Conservation (phyloP, 495 filamentous ascomycete genomes). For the Penicillium waksmanii region DNA sequence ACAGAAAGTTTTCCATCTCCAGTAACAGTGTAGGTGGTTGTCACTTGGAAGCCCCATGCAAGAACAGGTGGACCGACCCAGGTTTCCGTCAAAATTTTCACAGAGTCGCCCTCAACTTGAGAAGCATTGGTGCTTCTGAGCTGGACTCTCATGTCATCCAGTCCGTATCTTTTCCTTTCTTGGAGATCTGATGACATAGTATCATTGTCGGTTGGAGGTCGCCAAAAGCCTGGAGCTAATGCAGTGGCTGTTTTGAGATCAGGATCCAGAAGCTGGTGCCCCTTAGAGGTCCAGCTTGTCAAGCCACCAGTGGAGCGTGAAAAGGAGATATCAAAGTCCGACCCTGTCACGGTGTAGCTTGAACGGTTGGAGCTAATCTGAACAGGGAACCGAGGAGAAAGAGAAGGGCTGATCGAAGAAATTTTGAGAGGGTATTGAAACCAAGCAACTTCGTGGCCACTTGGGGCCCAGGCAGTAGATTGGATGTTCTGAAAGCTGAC, state of each 20-base stretch:
- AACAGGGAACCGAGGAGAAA: background rate
- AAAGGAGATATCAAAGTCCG: constrained; percentile 9
- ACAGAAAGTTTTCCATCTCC: constrained; percentile 41
- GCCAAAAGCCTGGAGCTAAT: constrained; percentile 42
- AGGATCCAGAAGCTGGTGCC: constrained; percentile 11
- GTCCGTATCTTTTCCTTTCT: constrained; percentile 39
- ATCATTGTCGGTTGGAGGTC: constrained; percentile 69
- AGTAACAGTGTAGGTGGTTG: constrained; percentile 51
- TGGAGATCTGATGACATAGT: constrained; percentile 40
- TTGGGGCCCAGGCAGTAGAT: constrained; percentile 33
- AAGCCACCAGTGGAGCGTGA: constrained; percentile 24
- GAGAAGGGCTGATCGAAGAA: constrained; percentile 11
- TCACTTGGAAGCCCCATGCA: constrained; percentile 57
- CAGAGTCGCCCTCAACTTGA: constrained; percentile 12
- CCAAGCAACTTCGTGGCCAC: constrained; percentile 40
- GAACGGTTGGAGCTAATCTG: background rate
- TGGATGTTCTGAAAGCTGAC: constrained; percentile 34
- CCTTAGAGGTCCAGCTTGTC: constrained; percentile 14
- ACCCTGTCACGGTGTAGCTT: background rate
- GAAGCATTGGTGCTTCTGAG: constrained; percentile 44
- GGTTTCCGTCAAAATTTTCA: constrained; percentile 31
- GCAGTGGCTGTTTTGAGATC: constrained; percentile 16
- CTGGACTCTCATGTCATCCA: constrained; percentile 43
- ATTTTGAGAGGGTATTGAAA: constrained; percentile 28
- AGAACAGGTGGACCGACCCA: constrained; percentile 61